Evolutionary conservation across 768 basidiomycete species (phyloP), one percentile per base, ranked within the genome.

Genomic region (Xanthoconium purpureum): DNA sequence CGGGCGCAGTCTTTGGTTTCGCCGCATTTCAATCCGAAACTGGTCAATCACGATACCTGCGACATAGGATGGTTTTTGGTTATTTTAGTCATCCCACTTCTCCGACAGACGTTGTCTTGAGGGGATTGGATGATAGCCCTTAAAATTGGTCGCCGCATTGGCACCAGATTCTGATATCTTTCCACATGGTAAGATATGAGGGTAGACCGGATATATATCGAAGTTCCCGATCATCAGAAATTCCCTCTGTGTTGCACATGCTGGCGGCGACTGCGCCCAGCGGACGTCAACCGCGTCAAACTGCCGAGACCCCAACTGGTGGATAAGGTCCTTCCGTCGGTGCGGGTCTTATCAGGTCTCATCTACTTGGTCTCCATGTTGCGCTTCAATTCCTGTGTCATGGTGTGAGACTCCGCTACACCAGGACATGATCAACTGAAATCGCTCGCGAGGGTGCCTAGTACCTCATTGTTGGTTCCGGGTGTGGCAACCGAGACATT

Each of bases 321-420:
- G 54, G 63, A 52, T 54, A 58, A 59, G 56, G 56, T 59, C 63
- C 63, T 62, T 54, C 63, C 62, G 58, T 45, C 3, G 35, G 43
- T 29, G 37, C 46, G 51, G 55, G 52, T 52, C 52, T 52, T 47
- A 52, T 35, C 44, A 36, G 44, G 33, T 28, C 46, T 42, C 8
- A 30, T 30, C 8, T 6, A 8, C 11, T 36, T 37, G 3, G 20
- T 37, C 40, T 24, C 17, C 33, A 13, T 38, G 14, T 6, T 15
- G 9, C 20, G 13, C 46, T 12, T 29, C 51, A 38, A 33, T 18
- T 29, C 18, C 18, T 15, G 18, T 40, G 51, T 50, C 47, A 39
- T 54, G 20, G 36, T 49, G 15, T 52, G 52, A 48, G 38, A 43
- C 43, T n/a, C n/a, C n/a, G n/a, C n/a, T n/a, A n/a, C n/a, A n/a